phyloP scores from a whole-genome alignment of 139 green algal genomes.

The Chlorella sp. region DNA sequence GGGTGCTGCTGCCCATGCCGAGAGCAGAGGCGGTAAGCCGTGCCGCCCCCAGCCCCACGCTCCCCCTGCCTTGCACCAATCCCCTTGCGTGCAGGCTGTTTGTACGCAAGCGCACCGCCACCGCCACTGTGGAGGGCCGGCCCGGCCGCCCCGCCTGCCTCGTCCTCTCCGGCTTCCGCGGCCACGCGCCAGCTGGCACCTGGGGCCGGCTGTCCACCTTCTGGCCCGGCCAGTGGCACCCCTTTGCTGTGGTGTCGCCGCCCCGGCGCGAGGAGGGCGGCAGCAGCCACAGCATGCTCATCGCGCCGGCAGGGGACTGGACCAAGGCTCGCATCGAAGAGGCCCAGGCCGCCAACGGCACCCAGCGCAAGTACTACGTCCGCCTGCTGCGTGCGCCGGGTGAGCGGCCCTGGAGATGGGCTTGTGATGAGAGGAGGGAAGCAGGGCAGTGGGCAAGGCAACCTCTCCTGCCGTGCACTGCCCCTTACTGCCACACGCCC shows the following conservation, averaged over 20 bases:
- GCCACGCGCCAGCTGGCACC: neutral
- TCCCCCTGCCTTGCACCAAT: neutral
- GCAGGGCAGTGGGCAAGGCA: neutral
- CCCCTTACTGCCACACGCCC: too few species aligned
- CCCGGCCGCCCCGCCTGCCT: neutral
- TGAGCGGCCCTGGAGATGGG: too few species aligned
- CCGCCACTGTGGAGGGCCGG: neutral
- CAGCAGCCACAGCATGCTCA: neutral
- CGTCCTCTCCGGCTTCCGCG: neutral
- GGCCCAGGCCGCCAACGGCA: neutral
- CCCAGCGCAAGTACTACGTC: neutral
- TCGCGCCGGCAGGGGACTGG: conserved; percentile 11
- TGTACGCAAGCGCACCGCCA: neutral
- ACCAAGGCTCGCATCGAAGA: neutral
- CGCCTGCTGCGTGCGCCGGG: conserved; percentile 4
- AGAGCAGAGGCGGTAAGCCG: too few species aligned
- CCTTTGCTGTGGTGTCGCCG: neutral
- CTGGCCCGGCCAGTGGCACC: neutral
- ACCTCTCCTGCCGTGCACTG: too few species aligned
- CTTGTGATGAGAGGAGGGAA: neutral
- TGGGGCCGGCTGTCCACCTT: neutral
- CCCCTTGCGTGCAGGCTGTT: neutral
- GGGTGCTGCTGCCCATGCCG: too few species aligned
- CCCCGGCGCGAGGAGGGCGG: neutral
- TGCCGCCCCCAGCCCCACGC: too few species aligned